Conservation (phyloP, 306 rosid species). For the Parietaria judaica region DNA sequence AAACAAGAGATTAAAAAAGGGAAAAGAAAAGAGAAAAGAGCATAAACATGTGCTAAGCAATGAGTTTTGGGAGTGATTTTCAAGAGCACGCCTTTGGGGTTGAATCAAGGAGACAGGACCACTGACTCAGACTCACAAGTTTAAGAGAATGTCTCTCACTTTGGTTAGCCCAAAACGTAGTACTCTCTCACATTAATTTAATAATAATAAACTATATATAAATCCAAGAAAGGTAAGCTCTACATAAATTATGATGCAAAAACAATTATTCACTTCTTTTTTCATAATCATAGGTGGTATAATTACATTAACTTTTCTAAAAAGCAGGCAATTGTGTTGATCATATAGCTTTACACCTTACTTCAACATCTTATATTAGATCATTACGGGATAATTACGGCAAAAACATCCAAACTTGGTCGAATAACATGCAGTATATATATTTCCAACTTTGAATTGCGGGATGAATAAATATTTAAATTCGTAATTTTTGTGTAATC, state of each 20-base stretch:
- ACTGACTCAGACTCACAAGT: slow-evolving; percentile 52
- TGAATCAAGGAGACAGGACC: slow-evolving; percentile 90
- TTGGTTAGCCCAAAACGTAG: slow-evolving; percentile 35
- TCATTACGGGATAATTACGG: no score
- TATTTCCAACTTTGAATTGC: no score
- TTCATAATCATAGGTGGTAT: slow-evolving; percentile 71
- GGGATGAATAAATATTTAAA: no score
- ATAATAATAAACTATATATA: not conserved
- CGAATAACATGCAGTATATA: no score
- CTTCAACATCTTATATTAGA: no score
- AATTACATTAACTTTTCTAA: slow-evolving; percentile 41
- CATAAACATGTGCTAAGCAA: slow-evolving; percentile 75
- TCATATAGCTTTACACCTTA: no score
- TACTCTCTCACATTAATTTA: not conserved
- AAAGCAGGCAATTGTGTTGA: slow-evolving; percentile 4
- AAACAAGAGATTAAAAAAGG: not conserved
- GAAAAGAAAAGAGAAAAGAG: slow-evolving; percentile 23
- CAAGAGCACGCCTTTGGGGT: slow-evolving; percentile 90
- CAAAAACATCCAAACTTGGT: no score
- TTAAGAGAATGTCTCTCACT: slow-evolving; percentile 70
- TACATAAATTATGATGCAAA: slow-evolving; percentile 20
- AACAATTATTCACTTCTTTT: slow-evolving; percentile 34
- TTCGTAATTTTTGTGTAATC: no score
- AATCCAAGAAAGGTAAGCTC: slow-evolving; percentile 38
- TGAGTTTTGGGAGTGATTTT: slow-evolving; percentile 46